A percentile compares a stretch with the other conserved stretches of the same genome.
These are phyloP conservation scores for Amanita fuliginea DNA, from an alignment of 768 basidiomycete species.

Conservation along the genomic window DNA sequence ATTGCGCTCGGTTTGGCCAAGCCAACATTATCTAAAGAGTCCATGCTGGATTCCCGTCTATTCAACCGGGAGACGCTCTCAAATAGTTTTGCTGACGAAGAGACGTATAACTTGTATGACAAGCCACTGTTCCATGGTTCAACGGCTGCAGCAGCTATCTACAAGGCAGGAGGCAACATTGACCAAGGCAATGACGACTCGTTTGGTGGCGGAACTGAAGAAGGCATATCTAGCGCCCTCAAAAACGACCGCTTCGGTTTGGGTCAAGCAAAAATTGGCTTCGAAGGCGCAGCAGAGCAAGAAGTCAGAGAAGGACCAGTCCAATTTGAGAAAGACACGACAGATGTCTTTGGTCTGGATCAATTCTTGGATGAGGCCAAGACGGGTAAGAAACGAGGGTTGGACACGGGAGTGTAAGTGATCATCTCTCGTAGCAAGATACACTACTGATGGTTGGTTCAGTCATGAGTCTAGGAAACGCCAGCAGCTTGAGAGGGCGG, in stretches of 20 bases:
- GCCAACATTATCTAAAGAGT: conserved; percentile 91
- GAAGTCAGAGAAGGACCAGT: conserved; percentile 89
- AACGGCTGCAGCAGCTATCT: conserved; percentile 97
- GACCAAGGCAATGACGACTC: conserved; percentile 80
- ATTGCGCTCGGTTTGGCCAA: conserved; percentile 96
- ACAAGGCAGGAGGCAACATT: conserved; percentile 88
- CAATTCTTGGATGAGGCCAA: conserved; percentile 97
- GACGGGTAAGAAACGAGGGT: conserved; percentile 82
- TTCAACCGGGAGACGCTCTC: conserved; percentile 94
- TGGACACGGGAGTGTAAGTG: conserved; percentile 65
- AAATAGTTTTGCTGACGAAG: conserved; percentile 78
- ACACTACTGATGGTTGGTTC: conserved; percentile 2
- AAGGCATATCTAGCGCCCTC: conserved; percentile 84
- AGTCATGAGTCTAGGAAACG: conserved; percentile 57
- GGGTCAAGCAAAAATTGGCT: conserved; percentile 75
- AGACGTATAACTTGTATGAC: conserved; percentile 92
- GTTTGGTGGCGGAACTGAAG: conserved; percentile 91
- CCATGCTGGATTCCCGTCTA: conserved; percentile 92
- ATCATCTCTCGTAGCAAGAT: not conserved
- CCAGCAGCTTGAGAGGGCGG: conserved; percentile 55
- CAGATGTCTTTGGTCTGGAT: conserved; percentile 95
- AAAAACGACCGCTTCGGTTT: conserved; percentile 91
- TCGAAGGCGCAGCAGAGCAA: conserved; percentile 83
- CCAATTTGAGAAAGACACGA: conserved; percentile 95
- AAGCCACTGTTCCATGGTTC: conserved; percentile 94